These are phyloP conservation scores for Pseudopyricularia javanii DNA, from an alignment of 2,329 filamentous ascomycete species.

Conservation along the genomic window DNA sequence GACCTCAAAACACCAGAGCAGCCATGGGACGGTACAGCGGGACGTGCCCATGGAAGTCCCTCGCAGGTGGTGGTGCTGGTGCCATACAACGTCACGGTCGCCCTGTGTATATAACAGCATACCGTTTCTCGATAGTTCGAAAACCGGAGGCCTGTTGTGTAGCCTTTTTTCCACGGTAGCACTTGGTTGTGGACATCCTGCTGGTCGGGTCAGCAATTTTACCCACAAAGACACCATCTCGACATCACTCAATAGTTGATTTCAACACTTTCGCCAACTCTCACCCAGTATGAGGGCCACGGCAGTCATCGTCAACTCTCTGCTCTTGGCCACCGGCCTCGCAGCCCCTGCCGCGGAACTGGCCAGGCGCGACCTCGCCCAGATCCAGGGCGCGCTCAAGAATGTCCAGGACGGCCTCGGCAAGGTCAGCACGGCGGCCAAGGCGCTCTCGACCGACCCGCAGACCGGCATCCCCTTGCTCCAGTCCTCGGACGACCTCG, in stretches of 20 bases:
- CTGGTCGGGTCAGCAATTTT: background rate
- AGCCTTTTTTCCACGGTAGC: background rate
- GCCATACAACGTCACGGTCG: too few species aligned
- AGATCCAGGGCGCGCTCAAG: slow-evolving; percentile 47
- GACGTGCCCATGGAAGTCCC: too few species aligned
- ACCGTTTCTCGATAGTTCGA: too few species aligned
- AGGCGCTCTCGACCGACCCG: background rate
- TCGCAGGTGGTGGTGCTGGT: too few species aligned
- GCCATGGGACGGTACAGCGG: too few species aligned
- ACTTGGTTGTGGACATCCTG: background rate
- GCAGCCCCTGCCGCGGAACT: slow-evolving; percentile 27
- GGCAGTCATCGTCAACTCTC: background rate
- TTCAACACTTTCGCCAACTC: background rate
- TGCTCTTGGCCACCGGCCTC: slow-evolving; percentile 17
- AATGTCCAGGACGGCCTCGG: slow-evolving; percentile 47
- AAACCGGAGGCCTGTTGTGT: too few species aligned
- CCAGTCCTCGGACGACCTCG: background rate
- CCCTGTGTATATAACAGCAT: too few species aligned
- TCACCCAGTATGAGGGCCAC: background rate
- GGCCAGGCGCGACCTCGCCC: slow-evolving; percentile 32
- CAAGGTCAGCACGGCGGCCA: slow-evolving; percentile 24
- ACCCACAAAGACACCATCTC: background rate
- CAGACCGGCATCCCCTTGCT: background rate
- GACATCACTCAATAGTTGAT: background rate
- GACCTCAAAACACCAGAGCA: too few species aligned